A percentile compares a stretch with the other conserved stretches of the same genome.
These are phyloP conservation scores for Lentinula boryana DNA, from an alignment of 768 basidiomycete genomes.

Conservation along the genomic window DNA sequence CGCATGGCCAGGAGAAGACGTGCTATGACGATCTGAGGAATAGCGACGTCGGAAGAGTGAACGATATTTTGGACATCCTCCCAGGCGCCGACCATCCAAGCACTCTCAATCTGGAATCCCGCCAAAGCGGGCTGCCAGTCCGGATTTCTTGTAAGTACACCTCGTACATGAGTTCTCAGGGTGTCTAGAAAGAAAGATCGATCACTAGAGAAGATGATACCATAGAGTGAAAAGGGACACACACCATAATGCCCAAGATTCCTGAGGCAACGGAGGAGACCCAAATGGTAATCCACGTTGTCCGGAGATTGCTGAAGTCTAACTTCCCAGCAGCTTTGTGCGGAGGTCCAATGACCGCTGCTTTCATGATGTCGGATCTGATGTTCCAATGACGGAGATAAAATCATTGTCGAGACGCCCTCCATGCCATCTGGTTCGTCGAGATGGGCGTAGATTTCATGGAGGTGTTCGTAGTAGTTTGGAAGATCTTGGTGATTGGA, in stretches of 20 bases:
- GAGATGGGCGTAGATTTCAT: conserved; percentile 92
- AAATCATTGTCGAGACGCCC: conserved; percentile 83
- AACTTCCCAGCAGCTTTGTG: conserved; percentile 99
- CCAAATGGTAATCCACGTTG: conserved; percentile 84
- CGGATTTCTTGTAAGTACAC: conserved; percentile 79
- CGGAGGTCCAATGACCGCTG: conserved; percentile 94
- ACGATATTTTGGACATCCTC: conserved; percentile 65
- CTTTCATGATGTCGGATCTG: conserved; percentile 98
- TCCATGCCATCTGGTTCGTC: conserved; percentile 99
- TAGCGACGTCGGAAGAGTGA: conserved; percentile 38
- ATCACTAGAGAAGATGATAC: neutral
- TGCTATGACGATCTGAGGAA: conserved; percentile 68
- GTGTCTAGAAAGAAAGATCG: conserved; percentile 56
- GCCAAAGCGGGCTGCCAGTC: conserved; percentile 75
- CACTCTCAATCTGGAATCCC: conserved; percentile 87
- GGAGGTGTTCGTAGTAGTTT: conserved; percentile 80
- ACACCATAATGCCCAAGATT: conserved; percentile 96
- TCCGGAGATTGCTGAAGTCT: conserved; percentile 86
- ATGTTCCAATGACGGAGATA: conserved; percentile 88
- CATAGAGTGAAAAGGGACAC: conserved; percentile 18
- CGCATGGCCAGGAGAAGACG: conserved; percentile 78
- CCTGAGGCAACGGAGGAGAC: conserved; percentile 82
- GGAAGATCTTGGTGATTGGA: conserved; percentile 46
- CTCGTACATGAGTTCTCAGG: conserved; percentile 87
- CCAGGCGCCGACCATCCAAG: conserved; percentile 97